phyloP scores from a whole-genome alignment of 176 grass and related monocot species.

The Zizania latifolia region DNA sequence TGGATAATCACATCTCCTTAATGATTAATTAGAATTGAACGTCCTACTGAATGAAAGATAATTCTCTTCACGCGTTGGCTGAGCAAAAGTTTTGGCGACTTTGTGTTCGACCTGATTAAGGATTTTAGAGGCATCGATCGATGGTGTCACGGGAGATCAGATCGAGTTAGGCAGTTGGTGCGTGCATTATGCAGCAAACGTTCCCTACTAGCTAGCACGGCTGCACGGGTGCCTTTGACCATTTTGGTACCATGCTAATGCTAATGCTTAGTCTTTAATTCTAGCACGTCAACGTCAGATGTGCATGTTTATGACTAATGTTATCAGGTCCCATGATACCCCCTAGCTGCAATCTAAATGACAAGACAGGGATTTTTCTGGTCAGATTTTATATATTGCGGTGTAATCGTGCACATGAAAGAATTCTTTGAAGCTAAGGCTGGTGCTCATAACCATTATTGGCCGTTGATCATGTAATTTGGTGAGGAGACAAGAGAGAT shows the following conservation, averaged over 20 bases:
- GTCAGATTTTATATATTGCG: slow-evolving; percentile 17
- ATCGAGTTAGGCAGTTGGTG: neutral
- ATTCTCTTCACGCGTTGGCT: neutral
- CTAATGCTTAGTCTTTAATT: neutral
- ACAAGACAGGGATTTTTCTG: slow-evolving; percentile 7
- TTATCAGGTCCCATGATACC: too few species aligned
- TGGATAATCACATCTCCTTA: neutral
- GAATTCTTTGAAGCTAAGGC: slow-evolving; percentile 15
- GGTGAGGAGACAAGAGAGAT: neutral
- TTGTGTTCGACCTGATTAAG: slow-evolving; percentile 27
- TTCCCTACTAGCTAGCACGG: neutral
- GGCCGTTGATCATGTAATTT: slow-evolving; percentile 18
- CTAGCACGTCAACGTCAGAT: neutral
- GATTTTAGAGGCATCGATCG: neutral
- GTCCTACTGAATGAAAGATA: neutral
- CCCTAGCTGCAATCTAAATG: slow-evolving; percentile 15
- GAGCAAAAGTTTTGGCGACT: neutral
- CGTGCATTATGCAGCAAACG: neutral
- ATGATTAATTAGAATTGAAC: neutral
- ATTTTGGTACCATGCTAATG: neutral
- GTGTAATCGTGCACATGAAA: slow-evolving; percentile 9
- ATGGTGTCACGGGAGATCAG: neutral
- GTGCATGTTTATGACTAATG: neutral
- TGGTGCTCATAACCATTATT: neutral
- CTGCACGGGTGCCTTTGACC: neutral